phyloP scores from a whole-genome alignment of 2,329 filamentous ascomycete genomes.

The Fusarium clavum region DNA sequence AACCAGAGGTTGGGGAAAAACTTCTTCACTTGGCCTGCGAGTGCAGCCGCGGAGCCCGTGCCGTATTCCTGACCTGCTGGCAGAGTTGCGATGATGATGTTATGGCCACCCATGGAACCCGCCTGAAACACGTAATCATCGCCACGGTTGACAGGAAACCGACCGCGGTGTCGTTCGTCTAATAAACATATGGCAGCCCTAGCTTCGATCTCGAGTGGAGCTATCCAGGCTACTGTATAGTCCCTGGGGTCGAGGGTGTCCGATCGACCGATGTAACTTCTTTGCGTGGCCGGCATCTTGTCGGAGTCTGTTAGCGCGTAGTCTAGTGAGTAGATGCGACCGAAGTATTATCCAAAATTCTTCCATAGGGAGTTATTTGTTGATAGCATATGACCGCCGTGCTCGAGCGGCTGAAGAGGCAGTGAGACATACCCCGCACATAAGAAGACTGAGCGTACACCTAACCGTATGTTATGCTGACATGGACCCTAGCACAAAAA shows the following conservation, averaged over 20 bases:
- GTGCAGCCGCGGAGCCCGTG: conserved; percentile 49
- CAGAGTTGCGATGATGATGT: conserved; percentile 21
- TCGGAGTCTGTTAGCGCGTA: too few species aligned
- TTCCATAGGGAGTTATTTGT: fast-evolving
- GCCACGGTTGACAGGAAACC: conserved; percentile 48
- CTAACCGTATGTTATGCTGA: too few species aligned
- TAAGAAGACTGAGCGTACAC: too few species aligned
- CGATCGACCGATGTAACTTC: too few species aligned
- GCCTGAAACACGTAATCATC: conserved; percentile 54
- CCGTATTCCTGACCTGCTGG: conserved; percentile 42
- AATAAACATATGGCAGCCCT: conserved; percentile 51
- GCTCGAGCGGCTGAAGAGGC: too few species aligned
- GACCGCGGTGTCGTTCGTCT: conserved; percentile 49
- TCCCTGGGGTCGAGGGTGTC: neutral
- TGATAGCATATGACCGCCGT: too few species aligned
- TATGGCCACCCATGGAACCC: conserved; percentile 53
- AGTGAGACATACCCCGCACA: too few species aligned
- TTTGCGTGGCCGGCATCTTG: too few species aligned
- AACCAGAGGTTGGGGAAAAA: conserved; percentile 54
- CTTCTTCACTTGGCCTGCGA: conserved; percentile 51
- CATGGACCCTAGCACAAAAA: too few species aligned
- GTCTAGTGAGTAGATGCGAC: too few species aligned
- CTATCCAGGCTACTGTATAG: conserved; percentile 55
- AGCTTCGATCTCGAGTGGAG: conserved; percentile 54
- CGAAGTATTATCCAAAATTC: too few species aligned